These are phyloP conservation scores for Kandelia obovata DNA, from an alignment of 345 rosid species.

Conservation along the genomic window DNA sequence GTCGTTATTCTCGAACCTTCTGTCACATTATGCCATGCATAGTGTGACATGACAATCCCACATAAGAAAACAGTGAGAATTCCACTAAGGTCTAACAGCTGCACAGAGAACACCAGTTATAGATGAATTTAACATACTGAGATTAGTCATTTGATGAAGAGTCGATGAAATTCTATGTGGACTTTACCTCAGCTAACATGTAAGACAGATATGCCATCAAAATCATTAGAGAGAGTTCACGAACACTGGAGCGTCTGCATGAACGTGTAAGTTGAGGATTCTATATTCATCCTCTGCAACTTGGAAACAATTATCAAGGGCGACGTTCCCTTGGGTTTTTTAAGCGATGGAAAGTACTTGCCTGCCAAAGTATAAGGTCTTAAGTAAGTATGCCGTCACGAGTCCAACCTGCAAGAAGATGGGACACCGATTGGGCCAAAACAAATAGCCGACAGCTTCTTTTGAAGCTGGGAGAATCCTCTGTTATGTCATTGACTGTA, in stretches of 20 bases:
- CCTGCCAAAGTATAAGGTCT: constrained; percentile 67
- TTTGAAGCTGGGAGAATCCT: neutral
- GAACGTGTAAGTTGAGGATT: constrained; percentile 10
- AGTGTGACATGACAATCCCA: constrained; percentile 72
- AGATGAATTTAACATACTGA: neutral
- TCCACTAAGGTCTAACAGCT: constrained; percentile 76
- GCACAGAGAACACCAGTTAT: constrained; percentile 19
- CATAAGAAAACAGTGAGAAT: constrained; percentile 79
- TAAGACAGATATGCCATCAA: constrained; percentile 89
- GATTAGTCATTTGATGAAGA: neutral
- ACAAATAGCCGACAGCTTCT: neutral
- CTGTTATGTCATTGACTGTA: neutral
- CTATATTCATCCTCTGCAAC: neutral
- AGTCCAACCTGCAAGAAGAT: constrained; percentile 61
- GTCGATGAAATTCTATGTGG: neutral
- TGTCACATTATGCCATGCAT: constrained; percentile 37
- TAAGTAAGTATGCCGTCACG: constrained; percentile 60
- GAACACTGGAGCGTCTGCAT: constrained; percentile 68
- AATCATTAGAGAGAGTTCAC: constrained; percentile 70
- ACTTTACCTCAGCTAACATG: constrained; percentile 76
- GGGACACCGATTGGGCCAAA: constrained; percentile 7
- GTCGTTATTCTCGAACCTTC: constrained; percentile 55
- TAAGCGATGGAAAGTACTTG: constrained; percentile 11
- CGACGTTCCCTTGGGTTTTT: too few relatives aligned
- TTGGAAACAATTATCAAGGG: neutral